These are phyloP conservation scores for Sporothrix pseudoabietina DNA, from an alignment of 2,329 filamentous ascomycete genomes.

Conservation along the genomic window DNA sequence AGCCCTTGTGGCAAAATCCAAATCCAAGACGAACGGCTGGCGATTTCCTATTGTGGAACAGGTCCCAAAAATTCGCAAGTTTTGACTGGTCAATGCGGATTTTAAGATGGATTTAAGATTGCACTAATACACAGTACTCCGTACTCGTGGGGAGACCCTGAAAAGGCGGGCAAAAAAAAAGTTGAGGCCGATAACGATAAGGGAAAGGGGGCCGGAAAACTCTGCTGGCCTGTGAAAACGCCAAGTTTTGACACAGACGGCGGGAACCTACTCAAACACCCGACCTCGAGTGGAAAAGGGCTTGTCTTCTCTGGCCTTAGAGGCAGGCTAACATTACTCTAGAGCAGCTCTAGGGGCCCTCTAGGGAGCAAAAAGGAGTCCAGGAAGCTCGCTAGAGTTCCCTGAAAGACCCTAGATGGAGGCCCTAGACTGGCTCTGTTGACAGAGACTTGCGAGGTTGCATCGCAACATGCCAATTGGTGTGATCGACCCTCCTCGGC, in stretches of 20 bases:
- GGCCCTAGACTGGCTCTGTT: background rate
- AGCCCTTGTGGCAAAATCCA: background rate
- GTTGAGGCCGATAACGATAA: conserved; percentile 15
- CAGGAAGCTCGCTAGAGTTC: background rate
- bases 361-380: background rate
- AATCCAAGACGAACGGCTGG: conserved; percentile 10
- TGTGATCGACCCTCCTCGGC: background rate
- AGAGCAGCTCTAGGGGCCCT: background rate
- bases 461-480: background rate
- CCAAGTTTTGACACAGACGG: background rate
- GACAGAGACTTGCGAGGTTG: background rate
- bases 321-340: background rate
- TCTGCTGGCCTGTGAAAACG: background rate
- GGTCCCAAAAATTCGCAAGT: conserved; percentile 9
- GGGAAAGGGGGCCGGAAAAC: background rate
- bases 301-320: background rate
- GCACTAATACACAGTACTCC: background rate
- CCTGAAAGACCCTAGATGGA: background rate
- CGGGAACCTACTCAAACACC: background rate
- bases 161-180: background rate
- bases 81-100: conserved; percentile 20
- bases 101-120: conserved; percentile 13
- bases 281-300: background rate
- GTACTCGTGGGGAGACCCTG: background rate
- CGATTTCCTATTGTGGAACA: conserved; percentile 18